Evolutionary conservation across 306 rosid genomes (phyloP).

Genomic region (Crotalaria pallida): DNA sequence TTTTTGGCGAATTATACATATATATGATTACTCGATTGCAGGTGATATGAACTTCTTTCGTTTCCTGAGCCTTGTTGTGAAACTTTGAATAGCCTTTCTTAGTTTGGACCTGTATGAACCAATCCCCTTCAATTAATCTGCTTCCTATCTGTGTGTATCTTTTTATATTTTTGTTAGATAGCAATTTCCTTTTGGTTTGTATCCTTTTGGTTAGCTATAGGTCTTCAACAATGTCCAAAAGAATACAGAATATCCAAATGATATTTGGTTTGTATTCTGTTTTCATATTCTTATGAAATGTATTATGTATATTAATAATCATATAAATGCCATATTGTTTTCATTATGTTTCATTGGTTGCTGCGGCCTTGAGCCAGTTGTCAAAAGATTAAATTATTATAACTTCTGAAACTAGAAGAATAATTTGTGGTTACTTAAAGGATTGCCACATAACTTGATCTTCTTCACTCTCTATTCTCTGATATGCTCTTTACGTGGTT

Average conservation of each 20-base stretch:
- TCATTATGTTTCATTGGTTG: background rate
- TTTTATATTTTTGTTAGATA: background rate
- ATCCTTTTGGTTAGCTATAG: too few species aligned
- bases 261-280: background rate
- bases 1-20: too few species aligned
- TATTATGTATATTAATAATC: too few species aligned
- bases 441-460: background rate
- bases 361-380: background rate
- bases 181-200: background rate
- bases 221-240: background rate
- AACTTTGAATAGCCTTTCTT: background rate
- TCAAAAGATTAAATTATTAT: conserved; percentile 4
- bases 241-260: background rate
- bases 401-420: background rate
- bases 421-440: background rate
- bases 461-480: background rate
- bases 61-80: background rate
- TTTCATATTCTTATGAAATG: background rate
- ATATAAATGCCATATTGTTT: too few species aligned
- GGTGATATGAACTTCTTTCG: too few species aligned
- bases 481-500: conserved; percentile 1
- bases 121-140: background rate
- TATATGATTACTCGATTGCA: too few species aligned
- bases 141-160: background rate
- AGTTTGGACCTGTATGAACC: background rate